Percentiles rank a stretch among this genome's conserved stretches.
phyloP scores from a whole-genome alignment of 2,329 filamentous ascomycete species.

The Arthroderma sp. region DNA sequence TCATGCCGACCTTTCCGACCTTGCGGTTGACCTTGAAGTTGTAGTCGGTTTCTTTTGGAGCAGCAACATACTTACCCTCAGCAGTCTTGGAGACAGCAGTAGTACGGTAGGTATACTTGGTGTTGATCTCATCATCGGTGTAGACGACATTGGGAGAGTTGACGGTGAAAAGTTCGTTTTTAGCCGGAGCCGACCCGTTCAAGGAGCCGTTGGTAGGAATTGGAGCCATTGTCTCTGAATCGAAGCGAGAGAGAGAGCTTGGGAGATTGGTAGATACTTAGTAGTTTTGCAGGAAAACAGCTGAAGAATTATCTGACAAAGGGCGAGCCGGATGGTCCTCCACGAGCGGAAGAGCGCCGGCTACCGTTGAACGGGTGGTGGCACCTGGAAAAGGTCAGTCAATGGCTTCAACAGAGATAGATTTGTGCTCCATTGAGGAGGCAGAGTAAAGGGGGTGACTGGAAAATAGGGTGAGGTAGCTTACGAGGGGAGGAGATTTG shows the following conservation, averaged over 20 bases:
- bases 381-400: slow-evolving; percentile 43
- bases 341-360: slow-evolving; percentile 82
- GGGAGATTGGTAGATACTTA: slow-evolving; percentile 6
- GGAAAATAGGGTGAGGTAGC: slow-evolving; percentile 24
- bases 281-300: slow-evolving; percentile 3
- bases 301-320: slow-evolving; percentile 29
- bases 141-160: slow-evolving; percentile 87
- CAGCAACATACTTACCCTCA: slow-evolving; percentile 67
- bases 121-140: slow-evolving; percentile 74
- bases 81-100: slow-evolving; percentile 62
- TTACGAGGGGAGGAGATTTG: slow-evolving; percentile 94
- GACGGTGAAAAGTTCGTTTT: slow-evolving; percentile 61
- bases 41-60: slow-evolving; percentile 78
- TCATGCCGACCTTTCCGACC: slow-evolving; percentile 85
- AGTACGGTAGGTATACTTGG: slow-evolving; percentile 93
- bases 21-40: slow-evolving; percentile 96
- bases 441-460: slow-evolving; percentile 3
- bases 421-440: slow-evolving; percentile 6
- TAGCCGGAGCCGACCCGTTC: slow-evolving; percentile 35
- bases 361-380: slow-evolving; percentile 94
- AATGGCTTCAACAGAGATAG: slow-evolving; percentile 8
- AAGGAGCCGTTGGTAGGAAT: slow-evolving; percentile 42
- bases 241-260: slow-evolving; percentile 14
- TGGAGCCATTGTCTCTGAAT: slow-evolving; percentile 61
- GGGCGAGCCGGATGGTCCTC: slow-evolving; percentile 56